These are phyloP conservation scores for Centaurea solstitialis DNA, from an alignment of 129 eudicot species.

Conservation along the genomic window DNA sequence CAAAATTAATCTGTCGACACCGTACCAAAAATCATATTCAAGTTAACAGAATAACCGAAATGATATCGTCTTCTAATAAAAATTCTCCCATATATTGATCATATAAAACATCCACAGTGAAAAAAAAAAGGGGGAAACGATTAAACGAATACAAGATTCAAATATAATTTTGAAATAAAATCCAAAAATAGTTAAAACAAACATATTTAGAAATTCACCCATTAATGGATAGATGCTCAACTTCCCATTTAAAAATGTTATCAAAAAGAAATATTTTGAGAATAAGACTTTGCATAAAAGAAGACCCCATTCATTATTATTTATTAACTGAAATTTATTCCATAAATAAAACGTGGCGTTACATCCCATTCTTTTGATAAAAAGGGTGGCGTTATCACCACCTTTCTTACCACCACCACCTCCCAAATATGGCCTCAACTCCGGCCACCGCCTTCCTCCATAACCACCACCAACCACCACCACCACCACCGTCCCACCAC, in stretches of 20 bases:
- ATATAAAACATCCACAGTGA: too few species aligned
- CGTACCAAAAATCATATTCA: too few species aligned
- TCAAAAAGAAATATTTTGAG: neutral
- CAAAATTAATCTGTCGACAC: too few species aligned
- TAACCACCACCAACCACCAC: constrained; percentile 7
- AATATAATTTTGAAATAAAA: too few species aligned
- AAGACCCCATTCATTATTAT: too few species aligned
- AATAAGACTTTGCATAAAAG: neutral
- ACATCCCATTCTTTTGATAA: neutral
- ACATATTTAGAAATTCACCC: neutral
- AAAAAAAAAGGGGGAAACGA: too few species aligned
- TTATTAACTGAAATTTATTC: neutral
- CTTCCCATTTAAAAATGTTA: neutral
- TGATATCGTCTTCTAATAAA: too few species aligned
- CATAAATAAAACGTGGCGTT: neutral
- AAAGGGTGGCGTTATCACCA: neutral
- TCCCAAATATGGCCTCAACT: neutral
- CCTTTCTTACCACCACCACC: neutral
- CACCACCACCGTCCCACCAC: neutral
- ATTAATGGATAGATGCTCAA: neutral
- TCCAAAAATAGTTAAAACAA: too few species aligned
- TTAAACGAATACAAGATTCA: too few species aligned
- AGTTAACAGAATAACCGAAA: too few species aligned
- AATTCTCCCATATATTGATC: too few species aligned
- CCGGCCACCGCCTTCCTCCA: constrained; percentile 20